Conservation (phyloP, 2,329 filamentous ascomycete species). For the Coniochaeta sp. region DNA sequence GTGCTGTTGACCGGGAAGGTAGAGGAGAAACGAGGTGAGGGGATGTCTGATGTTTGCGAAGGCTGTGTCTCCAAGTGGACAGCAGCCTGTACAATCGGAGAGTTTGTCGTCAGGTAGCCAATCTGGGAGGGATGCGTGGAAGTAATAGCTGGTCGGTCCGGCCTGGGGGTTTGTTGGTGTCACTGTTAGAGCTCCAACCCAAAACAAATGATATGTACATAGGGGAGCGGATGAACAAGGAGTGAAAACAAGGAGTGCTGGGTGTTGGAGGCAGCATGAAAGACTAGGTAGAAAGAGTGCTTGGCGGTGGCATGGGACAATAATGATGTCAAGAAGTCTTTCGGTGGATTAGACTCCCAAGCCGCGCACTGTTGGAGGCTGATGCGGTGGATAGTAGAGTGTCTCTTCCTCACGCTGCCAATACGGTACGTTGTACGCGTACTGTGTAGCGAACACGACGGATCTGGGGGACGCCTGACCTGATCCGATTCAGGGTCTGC, state of each 20-base stretch:
- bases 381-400: too few relatives aligned
- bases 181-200: neutral
- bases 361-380: neutral
- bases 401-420: too few relatives aligned
- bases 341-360: neutral
- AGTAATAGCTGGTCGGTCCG: constrained; percentile 22
- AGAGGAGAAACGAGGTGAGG: constrained; percentile 25
- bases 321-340: neutral
- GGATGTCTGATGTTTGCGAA: constrained; percentile 28
- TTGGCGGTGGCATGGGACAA: neutral
- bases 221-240: neutral
- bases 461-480: neutral
- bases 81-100: constrained; percentile 55
- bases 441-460: neutral
- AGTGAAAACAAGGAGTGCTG: neutral
- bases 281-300: neutral
- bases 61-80: constrained; percentile 37
- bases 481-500: neutral
- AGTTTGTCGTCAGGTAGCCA: constrained; percentile 62
- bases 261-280: neutral
- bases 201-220: neutral
- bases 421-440: too few relatives aligned
- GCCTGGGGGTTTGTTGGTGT: constrained; percentile 30
- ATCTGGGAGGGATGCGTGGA: constrained; percentile 57
- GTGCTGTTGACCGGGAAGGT: constrained; percentile 21